Percentiles rank a stretch among this genome's conserved stretches.
These are phyloP conservation scores for Paecilomyces sp. DNA, from an alignment of 2,329 filamentous ascomycete genomes.

Conservation along the genomic window DNA sequence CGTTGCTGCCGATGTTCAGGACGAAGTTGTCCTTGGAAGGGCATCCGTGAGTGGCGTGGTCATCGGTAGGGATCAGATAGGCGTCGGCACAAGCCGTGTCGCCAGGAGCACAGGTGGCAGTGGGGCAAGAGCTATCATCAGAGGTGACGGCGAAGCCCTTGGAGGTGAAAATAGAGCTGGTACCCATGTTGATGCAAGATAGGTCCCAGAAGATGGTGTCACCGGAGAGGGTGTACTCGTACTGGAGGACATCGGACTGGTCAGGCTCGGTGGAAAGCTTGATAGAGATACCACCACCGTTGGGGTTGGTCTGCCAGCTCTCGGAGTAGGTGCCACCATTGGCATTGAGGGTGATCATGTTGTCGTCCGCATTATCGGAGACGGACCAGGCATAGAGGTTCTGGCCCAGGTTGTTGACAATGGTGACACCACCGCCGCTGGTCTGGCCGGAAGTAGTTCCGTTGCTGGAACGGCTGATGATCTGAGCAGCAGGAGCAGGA, in stretches of 20 bases:
- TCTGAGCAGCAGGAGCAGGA: slow-evolving; percentile 13
- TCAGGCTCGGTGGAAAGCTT: slow-evolving; percentile 28
- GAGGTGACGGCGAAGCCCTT: slow-evolving; percentile 30
- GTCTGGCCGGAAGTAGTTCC: slow-evolving; percentile 8
- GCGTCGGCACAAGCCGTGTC: slow-evolving; percentile 28
- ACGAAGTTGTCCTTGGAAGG: slow-evolving; percentile 24
- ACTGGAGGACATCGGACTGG: slow-evolving; percentile 34
- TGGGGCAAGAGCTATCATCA: slow-evolving; percentile 20
- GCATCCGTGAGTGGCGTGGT: slow-evolving; percentile 36
- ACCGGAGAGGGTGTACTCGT: slow-evolving; percentile 28
- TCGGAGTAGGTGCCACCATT: slow-evolving; percentile 28
- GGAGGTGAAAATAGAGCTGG: slow-evolving; percentile 24
- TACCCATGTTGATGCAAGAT: slow-evolving; percentile 30
- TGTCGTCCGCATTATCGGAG: slow-evolving; percentile 19
- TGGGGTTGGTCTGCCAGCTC: slow-evolving; percentile 25
- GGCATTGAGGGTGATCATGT: slow-evolving; percentile 27
- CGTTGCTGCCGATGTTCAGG: slow-evolving; percentile 22
- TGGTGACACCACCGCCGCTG: slow-evolving; percentile 22
- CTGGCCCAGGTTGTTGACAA: slow-evolving; percentile 30
- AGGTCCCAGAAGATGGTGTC: slow-evolving; percentile 33
- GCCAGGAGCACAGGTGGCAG: slow-evolving; percentile 28
- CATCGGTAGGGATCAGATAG: slow-evolving; percentile 33
- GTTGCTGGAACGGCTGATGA: slow-evolving; percentile 13
- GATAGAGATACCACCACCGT: slow-evolving; percentile 36
- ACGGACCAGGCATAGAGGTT: slow-evolving; percentile 37